Base-by-base conservation (phyloP, 306 rosid genomes). In the Sesbania bispinosa region DNA sequence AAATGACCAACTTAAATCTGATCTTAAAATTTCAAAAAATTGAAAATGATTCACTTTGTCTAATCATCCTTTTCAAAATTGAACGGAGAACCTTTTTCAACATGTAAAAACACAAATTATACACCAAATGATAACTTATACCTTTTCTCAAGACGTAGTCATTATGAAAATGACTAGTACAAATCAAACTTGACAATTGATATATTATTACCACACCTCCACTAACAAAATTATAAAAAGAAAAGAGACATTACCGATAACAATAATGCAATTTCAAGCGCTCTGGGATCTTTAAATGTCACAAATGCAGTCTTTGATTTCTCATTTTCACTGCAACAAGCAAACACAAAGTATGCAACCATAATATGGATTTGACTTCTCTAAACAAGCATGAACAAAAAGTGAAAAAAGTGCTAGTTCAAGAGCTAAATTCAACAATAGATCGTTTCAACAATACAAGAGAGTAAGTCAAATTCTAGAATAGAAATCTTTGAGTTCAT, bases 271-370 rank as follows among this genome's bases (percentile, higher is more conserved):
- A 93, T 93, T 84, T 93, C 98, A 80, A 90, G 96, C 4, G 97
- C 98, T 85, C 82, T 93, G 7, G 97, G 88, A 70, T 93, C 97
- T 80, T 84, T 90, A 79, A 90, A 93, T 79, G 96, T 90, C 55
- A 93, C 98, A 83, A 85, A 93, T 33, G 98, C 98, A 73, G 89
- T 90, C 85, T 85, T 90, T 73, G 86, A 74, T 61, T 88, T 74
- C 77, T 87, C 90, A 59, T 81, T 61, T 76, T 90, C 98, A 69
- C 98, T 93, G 88, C 87, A 88, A 57, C 47, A 73, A 74, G 69
- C 42, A 82, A 9, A 58, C 47, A 45, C 72, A 66, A 62, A 36
- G 36, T 27, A 75, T 35, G 13, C 33, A 73, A 45, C 47, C 47
- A 39, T 16, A 53, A 14, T 42, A 41, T 23, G 15, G 7, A 68